phyloP scores from a whole-genome alignment of 2,329 filamentous ascomycete species.

The Drechslerella coelobrocha region DNA sequence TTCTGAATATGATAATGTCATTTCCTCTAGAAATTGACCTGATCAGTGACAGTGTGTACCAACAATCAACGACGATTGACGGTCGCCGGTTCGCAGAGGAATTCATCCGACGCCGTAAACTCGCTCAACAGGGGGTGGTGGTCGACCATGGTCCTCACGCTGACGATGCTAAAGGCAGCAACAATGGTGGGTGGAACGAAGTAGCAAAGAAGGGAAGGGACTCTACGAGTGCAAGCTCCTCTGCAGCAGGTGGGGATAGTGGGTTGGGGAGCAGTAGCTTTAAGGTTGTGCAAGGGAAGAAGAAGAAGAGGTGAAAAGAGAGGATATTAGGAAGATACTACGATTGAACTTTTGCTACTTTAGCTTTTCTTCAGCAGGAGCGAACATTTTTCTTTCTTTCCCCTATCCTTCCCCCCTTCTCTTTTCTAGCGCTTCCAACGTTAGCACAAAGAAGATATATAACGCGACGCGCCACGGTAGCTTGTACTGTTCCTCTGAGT shows the following conservation, averaged over 20 bases:
- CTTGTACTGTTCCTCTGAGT: too few species aligned
- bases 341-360: constrained; percentile 3
- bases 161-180: constrained; percentile 61
- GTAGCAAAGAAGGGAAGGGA: constrained; percentile 74
- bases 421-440: neutral
- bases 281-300: constrained; percentile 47
- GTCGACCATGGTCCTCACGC: constrained; percentile 69
- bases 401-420: neutral
- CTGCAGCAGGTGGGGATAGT: constrained; percentile 4
- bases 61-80: constrained; percentile 85
- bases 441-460: too few species aligned
- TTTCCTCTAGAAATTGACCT: constrained; percentile 79
- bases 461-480: too few species aligned
- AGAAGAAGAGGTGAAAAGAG: constrained; percentile 40
- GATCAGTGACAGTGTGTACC: constrained; percentile 89
- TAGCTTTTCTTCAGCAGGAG: constrained; percentile 9
- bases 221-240: neutral
- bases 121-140: constrained; percentile 88
- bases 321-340: neutral
- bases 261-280: constrained; percentile 37
- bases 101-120: constrained; percentile 88
- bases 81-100: constrained; percentile 92
- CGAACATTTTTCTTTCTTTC: constrained; percentile 1
- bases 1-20: constrained; percentile 75
- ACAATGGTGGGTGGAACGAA: constrained; percentile 84